Base-by-base conservation (phyloP, 1,139 yeast genomes). In the Yamadazyma diospyri region DNA sequence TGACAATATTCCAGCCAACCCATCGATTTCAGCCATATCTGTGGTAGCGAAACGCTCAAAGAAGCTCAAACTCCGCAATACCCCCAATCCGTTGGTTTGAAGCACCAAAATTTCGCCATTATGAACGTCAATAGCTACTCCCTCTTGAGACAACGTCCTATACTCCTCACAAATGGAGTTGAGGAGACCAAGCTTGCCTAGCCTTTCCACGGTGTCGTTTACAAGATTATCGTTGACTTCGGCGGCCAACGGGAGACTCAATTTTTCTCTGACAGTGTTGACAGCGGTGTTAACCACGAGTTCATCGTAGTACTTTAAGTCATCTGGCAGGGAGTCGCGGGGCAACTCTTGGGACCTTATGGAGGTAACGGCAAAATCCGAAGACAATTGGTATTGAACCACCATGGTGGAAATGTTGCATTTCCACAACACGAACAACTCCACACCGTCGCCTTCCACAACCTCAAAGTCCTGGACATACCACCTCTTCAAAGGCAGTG, bases 151-250 rank as follows among this genome's bases (percentile, higher is more conserved):
- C 32, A 69, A 68, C 34, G 72, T 78, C 39, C 69, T 72, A 36
- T 83, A 67, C 47, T 86, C 94, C 37, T 73, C 78, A 50, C 89
- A 81, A 22, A 82, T 58, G 3, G 81, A 65, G 37, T 74, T 76
- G 35, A 83, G 69, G 41, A 77, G 72, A 87, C 89, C 81, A 15
- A 51, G 40, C 29, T 49, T 36, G 10, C 40, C 37, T 5, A 42
- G 27, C 16, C 27, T 30, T 4, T 27, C 40, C 6, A 61, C 43
- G 2, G 66, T 52, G 10, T 59, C 62, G 5, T 41, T 35, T 2
- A 59, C 43, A 9, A 38, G 28, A 18, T 44, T 41, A 8, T 38
- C 38, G 7, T 34, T 28, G n/a, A 27, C 16, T 2, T 21, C 20
- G 11, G 13, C 23, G 1, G 26, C 10, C 1, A 22, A 15, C 8